Evolutionary conservation across 192 early-diverging fungal species (phyloP), one percentile per base, ranked within the genome.

Genomic region (Coemansia sp.): DNA sequence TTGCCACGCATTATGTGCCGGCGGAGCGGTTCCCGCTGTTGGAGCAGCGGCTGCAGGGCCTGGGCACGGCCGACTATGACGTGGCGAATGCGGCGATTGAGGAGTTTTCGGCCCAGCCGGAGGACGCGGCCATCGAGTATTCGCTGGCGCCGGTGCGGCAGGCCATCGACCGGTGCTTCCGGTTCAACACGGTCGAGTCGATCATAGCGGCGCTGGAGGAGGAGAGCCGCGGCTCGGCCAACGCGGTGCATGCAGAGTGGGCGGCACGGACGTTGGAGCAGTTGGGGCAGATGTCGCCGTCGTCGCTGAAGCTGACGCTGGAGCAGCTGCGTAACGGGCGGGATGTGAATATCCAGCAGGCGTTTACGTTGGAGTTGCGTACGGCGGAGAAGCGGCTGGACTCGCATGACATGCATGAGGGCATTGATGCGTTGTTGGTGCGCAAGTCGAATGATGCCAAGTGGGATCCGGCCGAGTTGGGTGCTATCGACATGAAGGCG

Each of bases 1-100:
- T 99, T 66, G 96, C 90, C 19, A 94, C 96, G 22, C 94, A 99
- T 67, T 98, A 82, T 62, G 86, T 99, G 18, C 92, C 94, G 12
- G 86, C 87, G 5, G 82, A 84, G 49, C 83, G 92, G 7, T 56
- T 96, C 29, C 78, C 83, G 1, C 61, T 82, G 10, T 78, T 99
- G 39, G 83, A 92, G 60, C 68, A 86, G 45, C 82, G 88, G 5
- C 63, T 99, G 44, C 75, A 82, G 45, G 90, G 90, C 48, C 55
- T 96, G 18, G 88, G 87, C 30, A 77, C 85, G 4, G 60, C 78
- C 23, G 85, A 91, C 41, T 70, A 85, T 30, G 81, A 82, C 7
- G 86, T 85, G 8, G 80, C 98, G 41, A 94, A 98, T 56, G 53
- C 51, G 40, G 84, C 86, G 7, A 86, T 98, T 39, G 91, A 99